A percentile compares a stretch with the other conserved stretches of the same genome.
These are phyloP conservation scores for Cladobotryum mycophilum DNA, from an alignment of 2,329 filamentous ascomycete genomes.

Conservation along the genomic window DNA sequence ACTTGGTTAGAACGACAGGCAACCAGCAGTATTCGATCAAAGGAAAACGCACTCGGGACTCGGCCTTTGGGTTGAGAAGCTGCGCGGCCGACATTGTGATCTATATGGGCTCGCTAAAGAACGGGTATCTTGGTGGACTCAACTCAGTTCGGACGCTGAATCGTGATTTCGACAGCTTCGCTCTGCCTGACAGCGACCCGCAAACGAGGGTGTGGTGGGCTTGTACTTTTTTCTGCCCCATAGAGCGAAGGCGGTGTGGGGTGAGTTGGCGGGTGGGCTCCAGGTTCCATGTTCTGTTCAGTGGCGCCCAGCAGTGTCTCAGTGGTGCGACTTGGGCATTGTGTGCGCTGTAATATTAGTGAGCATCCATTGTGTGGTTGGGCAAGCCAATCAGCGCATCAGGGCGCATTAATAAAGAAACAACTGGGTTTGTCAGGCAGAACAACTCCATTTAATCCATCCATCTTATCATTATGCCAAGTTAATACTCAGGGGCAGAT, in stretches of 20 bases:
- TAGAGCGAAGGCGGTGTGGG: constrained; percentile 26
- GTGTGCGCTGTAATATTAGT: too few species aligned
- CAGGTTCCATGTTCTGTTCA: neutral
- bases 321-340: neutral
- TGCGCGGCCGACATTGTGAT: constrained; percentile 86
- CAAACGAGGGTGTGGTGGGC: constrained; percentile 13
- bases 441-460: too few species aligned
- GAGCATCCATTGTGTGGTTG: neutral
- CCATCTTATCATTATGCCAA: too few species aligned
- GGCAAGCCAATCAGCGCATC: neutral
- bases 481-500: too few species aligned
- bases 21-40: neutral
- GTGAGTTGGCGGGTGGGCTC: neutral
- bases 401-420: too few species aligned
- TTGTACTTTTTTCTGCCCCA: constrained; percentile 15
- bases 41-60: constrained; percentile 71
- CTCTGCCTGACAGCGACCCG: constrained; percentile 12
- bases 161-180: constrained; percentile 14
- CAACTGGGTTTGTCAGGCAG: too few species aligned
- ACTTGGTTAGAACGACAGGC: constrained; percentile 14
- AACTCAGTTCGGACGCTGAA: constrained; percentile 17
- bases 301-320: neutral
- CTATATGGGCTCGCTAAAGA: constrained; percentile 2
- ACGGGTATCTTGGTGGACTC: constrained; percentile 7
- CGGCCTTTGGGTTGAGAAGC: constrained; percentile 97